Evolutionary conservation across 805 yeast species (phyloP).

Genomic region (Debaryomyces maramus): DNA sequence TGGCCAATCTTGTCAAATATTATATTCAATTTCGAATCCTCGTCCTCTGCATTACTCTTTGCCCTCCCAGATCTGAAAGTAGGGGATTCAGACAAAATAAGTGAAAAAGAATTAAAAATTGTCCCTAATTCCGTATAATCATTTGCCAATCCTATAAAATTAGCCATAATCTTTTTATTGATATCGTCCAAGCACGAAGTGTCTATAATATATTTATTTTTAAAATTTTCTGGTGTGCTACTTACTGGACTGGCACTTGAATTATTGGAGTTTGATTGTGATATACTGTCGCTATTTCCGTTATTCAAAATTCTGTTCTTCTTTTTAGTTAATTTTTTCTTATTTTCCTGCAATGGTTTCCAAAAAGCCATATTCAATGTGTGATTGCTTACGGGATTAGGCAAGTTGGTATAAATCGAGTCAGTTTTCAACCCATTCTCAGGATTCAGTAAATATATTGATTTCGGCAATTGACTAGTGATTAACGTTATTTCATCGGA

Average conservation of each 20-base stretch:
- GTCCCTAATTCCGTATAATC: constrained; percentile 77
- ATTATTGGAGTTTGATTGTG: constrained; percentile 3
- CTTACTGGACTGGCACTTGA: not conserved
- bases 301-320: constrained; percentile 19
- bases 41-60: constrained; percentile 18
- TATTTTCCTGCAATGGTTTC: constrained; percentile 25
- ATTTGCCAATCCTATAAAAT: constrained; percentile 57
- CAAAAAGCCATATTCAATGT: constrained; percentile 27
- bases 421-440: constrained; percentile 43
- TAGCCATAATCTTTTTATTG: constrained; percentile 53
- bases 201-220: constrained; percentile 14
- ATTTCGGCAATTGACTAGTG: constrained; percentile 39
- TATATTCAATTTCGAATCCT: constrained; percentile 30
- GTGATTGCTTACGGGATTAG: constrained; percentile 30
- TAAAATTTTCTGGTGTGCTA: constrained; percentile 2
- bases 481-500: constrained; percentile 55
- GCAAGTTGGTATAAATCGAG: constrained; percentile 32
- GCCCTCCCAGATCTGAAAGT: constrained; percentile 17
- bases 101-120: constrained; percentile 53
- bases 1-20: constrained; percentile 79
- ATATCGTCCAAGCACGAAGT: constrained; percentile 55
- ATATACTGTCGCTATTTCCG: constrained; percentile 3
- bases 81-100: constrained; percentile 40
- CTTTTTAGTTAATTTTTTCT: constrained; percentile 25
- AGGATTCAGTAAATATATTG: constrained; percentile 43